Evolutionary conservation across 352 stramenopile genomes (phyloP).

Genomic region (Thraustochytrium striatum): DNA sequence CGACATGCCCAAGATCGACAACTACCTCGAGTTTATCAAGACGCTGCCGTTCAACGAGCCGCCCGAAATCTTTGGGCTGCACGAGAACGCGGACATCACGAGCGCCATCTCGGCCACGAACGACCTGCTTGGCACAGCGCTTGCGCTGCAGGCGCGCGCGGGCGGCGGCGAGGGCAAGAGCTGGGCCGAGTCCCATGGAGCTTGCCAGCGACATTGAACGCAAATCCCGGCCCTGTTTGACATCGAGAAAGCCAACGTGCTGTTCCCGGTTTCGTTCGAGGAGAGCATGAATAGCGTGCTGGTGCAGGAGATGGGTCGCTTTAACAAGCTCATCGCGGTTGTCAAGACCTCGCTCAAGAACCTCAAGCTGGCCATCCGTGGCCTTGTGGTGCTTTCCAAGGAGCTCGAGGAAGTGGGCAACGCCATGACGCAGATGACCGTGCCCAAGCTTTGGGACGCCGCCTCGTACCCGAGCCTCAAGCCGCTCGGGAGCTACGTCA

Average conservation of each 20-base stretch:
- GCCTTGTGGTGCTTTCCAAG: slow-evolving; percentile 86
- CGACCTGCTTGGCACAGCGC: slow-evolving; percentile 73
- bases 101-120: slow-evolving; percentile 77
- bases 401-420: slow-evolving; percentile 88
- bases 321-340: slow-evolving; percentile 85
- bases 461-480: slow-evolving; percentile 59
- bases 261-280: slow-evolving; percentile 70
- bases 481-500: slow-evolving; percentile 87
- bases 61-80: slow-evolving; percentile 87
- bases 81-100: slow-evolving; percentile 91
- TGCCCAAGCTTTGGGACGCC: slow-evolving; percentile 75
- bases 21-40: slow-evolving; percentile 89
- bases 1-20: slow-evolving; percentile 55
- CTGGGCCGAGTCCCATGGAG: slow-evolving; percentile 70
- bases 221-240: slow-evolving; percentile 75
- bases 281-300: slow-evolving; percentile 85
- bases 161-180: slow-evolving; percentile 72
- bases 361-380: slow-evolving; percentile 81
- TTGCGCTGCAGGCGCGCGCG: slow-evolving; percentile 79
- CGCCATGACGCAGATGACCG: slow-evolving; percentile 82
- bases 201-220: slow-evolving; percentile 76
- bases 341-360: slow-evolving; percentile 79
- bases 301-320: slow-evolving; percentile 88
- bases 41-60: slow-evolving; percentile 75
- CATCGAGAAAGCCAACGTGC: slow-evolving; percentile 76